Percentiles rank a stretch among this genome's conserved stretches.
phyloP scores from a whole-genome alignment of 495 filamentous ascomycete species.

The Podospora appendiculata region DNA sequence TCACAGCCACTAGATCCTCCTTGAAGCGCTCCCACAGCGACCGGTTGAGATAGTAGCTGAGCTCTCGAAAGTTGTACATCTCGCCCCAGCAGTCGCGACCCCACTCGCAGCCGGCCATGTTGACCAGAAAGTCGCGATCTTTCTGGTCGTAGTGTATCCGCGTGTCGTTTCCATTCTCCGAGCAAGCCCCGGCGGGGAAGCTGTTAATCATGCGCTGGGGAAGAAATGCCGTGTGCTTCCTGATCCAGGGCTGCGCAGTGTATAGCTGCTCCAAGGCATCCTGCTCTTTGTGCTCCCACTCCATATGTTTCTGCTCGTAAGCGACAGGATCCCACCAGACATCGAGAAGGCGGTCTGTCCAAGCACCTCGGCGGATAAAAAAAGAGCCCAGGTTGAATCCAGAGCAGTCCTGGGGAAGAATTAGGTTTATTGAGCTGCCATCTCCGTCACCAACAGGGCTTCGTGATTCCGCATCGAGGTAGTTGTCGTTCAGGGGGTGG shows the following conservation, averaged over 20 bases:
- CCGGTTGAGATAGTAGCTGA: constrained; percentile 80
- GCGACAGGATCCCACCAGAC: constrained; percentile 98
- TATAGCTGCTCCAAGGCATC: constrained; percentile 93
- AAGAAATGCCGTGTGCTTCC: constrained; percentile 80
- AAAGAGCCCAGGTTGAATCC: constrained; percentile 98
- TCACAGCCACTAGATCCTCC: constrained; percentile 45
- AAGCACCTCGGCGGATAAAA: constrained; percentile 74
- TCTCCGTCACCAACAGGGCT: constrained; percentile 70
- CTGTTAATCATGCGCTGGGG: constrained; percentile 90
- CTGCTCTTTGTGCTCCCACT: constrained; percentile 99
- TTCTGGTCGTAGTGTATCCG: constrained; percentile 78
- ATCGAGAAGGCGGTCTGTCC: constrained; percentile 89
- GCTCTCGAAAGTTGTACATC: constrained; percentile 85
- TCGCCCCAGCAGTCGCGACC: constrained; percentile 97
- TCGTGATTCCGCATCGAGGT: constrained; percentile 65
- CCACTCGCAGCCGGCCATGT: constrained; percentile 97
- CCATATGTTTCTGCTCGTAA: constrained; percentile 98
- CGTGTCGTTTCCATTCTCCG: constrained; percentile 61
- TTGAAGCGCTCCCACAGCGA: constrained; percentile 68
- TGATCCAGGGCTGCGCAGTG: constrained; percentile 84
- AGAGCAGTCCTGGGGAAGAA: constrained; percentile 88
- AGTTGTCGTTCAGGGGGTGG: constrained; percentile 63
- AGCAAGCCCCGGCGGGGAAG: constrained; percentile 84
- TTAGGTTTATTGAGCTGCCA: constrained; percentile 67
- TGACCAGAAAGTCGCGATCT: constrained; percentile 91